Conservation (phyloP, 768 basidiomycete genomes). For the Rhodotorula sphaerocarpa region DNA sequence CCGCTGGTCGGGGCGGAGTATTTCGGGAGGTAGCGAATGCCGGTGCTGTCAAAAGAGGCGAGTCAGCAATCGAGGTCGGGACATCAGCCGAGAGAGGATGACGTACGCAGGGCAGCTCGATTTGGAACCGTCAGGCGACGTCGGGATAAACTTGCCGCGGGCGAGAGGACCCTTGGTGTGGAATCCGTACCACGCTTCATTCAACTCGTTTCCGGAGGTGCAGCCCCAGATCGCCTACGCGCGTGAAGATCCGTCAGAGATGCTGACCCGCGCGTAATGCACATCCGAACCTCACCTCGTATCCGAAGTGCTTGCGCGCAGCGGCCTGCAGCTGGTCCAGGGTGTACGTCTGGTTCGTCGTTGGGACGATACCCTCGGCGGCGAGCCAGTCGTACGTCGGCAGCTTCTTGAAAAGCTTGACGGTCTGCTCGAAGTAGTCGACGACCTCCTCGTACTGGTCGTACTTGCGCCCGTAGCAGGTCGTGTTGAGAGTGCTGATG, state of each 20-base stretch:
- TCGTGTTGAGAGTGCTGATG: conserved; percentile 39
- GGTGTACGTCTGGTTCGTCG: conserved; percentile 53
- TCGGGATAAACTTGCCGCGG: conserved; percentile 31
- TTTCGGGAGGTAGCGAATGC: neutral
- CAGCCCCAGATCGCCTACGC: conserved; percentile 15
- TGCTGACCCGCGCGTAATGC: too few species aligned
- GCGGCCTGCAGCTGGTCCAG: conserved; percentile 41
- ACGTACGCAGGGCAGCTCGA: conserved; percentile 43
- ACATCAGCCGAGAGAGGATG: conserved; percentile 56
- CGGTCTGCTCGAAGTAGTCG: conserved; percentile 40
- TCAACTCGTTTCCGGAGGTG: neutral
- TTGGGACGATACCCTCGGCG: conserved; percentile 65
- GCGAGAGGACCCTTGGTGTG: conserved; percentile 12
- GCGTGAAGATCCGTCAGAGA: neutral
- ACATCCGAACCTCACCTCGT: conserved; percentile 23
- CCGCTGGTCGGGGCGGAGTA: neutral
- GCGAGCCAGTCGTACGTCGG: conserved; percentile 68
- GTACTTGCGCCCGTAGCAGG: conserved; percentile 37
- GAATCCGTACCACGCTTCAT: conserved; percentile 29
- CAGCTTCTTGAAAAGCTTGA: conserved; percentile 48
- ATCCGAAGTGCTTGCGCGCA: conserved; percentile 11
- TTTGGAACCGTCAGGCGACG: neutral
- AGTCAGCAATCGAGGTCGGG: conserved; percentile 29
- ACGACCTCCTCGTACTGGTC: conserved; percentile 37
- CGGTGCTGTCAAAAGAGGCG: conserved; percentile 39